Conservation (phyloP, 2,329 filamentous ascomycete species). For the Microcera coccophila region DNA sequence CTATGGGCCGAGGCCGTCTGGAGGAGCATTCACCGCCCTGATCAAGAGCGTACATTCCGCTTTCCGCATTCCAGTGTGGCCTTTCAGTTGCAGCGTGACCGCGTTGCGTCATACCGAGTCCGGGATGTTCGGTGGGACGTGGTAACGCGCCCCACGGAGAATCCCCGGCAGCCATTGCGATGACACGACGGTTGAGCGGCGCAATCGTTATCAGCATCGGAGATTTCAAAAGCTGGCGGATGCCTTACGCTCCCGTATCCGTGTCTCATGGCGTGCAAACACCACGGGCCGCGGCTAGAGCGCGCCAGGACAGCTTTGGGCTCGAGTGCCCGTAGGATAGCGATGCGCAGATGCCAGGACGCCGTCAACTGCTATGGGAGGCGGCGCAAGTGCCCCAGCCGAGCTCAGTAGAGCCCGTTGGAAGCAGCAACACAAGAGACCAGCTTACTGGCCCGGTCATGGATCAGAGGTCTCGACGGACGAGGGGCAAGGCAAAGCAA, state of each 20-base stretch:
- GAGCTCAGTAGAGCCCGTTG: slow-evolving; percentile 1
- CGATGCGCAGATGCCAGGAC: slow-evolving; percentile 4
- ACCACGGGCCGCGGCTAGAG: too few species aligned
- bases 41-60: slow-evolving; percentile 11
- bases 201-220: too few species aligned
- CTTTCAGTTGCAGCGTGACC: slow-evolving; percentile 12
- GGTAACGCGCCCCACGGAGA: slow-evolving; percentile 16
- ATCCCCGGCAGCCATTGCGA: slow-evolving; percentile 20
- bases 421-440: neutral
- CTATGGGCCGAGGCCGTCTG: slow-evolving; percentile 9
- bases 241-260: too few species aligned
- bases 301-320: too few species aligned
- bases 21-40: slow-evolving; percentile 18
- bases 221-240: too few species aligned
- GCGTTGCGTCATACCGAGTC: slow-evolving; percentile 27
- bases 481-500: neutral
- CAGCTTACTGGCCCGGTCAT: neutral
- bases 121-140: slow-evolving; percentile 12
- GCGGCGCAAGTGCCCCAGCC: slow-evolving; percentile 11
- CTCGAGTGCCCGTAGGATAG: too few species aligned
- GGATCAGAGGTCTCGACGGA: neutral
- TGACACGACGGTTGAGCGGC: slow-evolving; percentile 17
- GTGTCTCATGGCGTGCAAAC: too few species aligned
- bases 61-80: slow-evolving; percentile 20
- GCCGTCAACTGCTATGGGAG: slow-evolving; percentile 11